Evolutionary conservation across 768 basidiomycete species (phyloP), one percentile per base, ranked within the genome.

Genomic region (Panus rudis): DNA sequence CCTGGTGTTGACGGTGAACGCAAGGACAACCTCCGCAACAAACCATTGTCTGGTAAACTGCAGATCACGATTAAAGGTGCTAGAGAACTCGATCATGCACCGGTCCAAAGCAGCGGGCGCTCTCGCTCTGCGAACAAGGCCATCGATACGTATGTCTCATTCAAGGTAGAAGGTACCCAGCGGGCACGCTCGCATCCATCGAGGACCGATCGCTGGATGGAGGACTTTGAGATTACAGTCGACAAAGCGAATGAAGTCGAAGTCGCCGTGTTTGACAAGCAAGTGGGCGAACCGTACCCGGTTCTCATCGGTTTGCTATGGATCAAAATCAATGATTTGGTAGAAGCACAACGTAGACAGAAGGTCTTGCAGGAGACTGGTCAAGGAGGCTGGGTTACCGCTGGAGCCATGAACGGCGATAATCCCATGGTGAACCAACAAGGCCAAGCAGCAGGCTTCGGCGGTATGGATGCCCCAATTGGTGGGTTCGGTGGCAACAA

Each of bases 241-340:
- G 94, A 98, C 70, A 98, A 98, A 64, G 93, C 94, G 12, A 97
- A 94, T 60, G 96, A 99, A 71, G 87, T 97, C 38, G 96, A 98
- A 66, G 83, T 99, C 40, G 88, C 91, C 23, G 78, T 99, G 24
- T 92, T 92, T 55, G 96, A 99, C 64, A 91, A 91, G 53, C 87
- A 89, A 55, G 76, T 78, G 16, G 83, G 81, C 44, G 89, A 92
- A 48, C 68, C 69, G 12, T 77, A 91, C 52, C 82, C 90, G 1
- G 76, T 87, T 12, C 93, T 92, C 25, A 92, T 98, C 48, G 96
- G 94, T 22, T 73, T 98, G 53, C 70, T 97, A 20, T 99, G 96
- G 96, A 76, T 99, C 49, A 79, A 85, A 53, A 85, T 98, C 51
- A 88, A 78, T 50, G 96, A 99, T 62, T 70, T 99, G 19, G 88